Conservation (phyloP, 2,329 filamentous ascomycete species). For the Emydomyces testavorans region DNA sequence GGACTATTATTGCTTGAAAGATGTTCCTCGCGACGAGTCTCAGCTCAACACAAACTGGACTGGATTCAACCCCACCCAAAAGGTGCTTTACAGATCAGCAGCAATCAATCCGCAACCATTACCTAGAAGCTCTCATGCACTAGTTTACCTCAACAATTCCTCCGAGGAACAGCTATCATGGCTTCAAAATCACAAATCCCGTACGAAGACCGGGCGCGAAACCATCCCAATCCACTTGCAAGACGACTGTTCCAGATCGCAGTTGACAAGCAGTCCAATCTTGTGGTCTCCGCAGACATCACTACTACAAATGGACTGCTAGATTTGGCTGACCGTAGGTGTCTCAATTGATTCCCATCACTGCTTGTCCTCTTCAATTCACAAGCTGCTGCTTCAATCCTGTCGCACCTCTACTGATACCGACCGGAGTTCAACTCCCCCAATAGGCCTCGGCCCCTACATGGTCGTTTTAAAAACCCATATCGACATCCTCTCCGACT, state of each 20-base stretch:
- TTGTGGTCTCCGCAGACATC: constrained; percentile 40
- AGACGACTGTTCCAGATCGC: constrained; percentile 37
- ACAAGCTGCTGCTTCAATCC: background rate
- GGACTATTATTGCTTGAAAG: too few relatives aligned
- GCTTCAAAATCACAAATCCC: constrained; percentile 35
- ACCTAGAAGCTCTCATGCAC: too few relatives aligned
- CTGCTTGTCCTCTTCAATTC: too few relatives aligned
- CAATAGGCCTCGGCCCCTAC: constrained; percentile 38
- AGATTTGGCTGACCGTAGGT: constrained; percentile 38
- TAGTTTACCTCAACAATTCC: too few relatives aligned
- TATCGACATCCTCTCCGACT: constrained; percentile 42
- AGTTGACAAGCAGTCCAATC: constrained; percentile 38
- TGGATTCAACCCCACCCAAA: too few relatives aligned
- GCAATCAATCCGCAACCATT: too few relatives aligned
- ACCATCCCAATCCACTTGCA: constrained; percentile 36
- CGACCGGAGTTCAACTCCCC: too few relatives aligned
- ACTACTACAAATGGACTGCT: constrained; percentile 38
- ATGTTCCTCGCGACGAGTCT: too few relatives aligned
- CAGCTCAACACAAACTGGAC: too few relatives aligned
- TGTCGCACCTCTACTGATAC: too few relatives aligned
- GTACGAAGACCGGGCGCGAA: constrained; percentile 31
- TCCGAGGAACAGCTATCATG: constrained; percentile 25
- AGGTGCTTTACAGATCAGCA: background rate
- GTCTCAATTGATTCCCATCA: background rate
- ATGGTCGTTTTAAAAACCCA: constrained; percentile 44